Percentiles rank a stretch among this genome's conserved stretches.
These are phyloP conservation scores for Monotropa hypopitys DNA, from an alignment of 179 eudicot genomes.

Conservation along the genomic window DNA sequence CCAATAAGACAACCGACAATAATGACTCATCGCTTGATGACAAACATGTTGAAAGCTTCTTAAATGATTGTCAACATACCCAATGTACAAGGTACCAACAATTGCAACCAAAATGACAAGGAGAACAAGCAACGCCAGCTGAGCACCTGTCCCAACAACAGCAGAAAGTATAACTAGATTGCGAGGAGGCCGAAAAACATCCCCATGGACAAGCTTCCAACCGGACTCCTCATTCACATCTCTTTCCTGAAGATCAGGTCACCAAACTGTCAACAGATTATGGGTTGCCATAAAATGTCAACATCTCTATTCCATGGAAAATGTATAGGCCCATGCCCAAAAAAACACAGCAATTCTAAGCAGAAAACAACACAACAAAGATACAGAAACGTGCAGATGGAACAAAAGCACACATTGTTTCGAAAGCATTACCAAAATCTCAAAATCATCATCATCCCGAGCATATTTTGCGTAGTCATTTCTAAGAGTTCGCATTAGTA, in stretches of 20 bases:
- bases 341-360: neutral
- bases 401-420: neutral
- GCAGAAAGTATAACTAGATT: slow-evolving; percentile 63
- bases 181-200: slow-evolving; percentile 81
- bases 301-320: neutral
- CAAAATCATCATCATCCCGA: slow-evolving; percentile 93
- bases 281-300: neutral
- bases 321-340: neutral
- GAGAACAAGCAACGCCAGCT: slow-evolving; percentile 66
- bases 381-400: neutral
- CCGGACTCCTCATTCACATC: slow-evolving; percentile 93
- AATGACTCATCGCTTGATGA: neutral
- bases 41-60: neutral
- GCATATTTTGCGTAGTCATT: slow-evolving; percentile 98
- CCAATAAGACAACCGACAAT: neutral
- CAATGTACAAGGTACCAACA: slow-evolving; percentile 68
- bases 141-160: slow-evolving; percentile 88
- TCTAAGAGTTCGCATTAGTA: slow-evolving; percentile 88
- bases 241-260: slow-evolving; percentile 46
- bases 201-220: slow-evolving; percentile 97
- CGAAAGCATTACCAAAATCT: slow-evolving; percentile 50
- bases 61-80: slow-evolving; percentile 36
- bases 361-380: neutral
- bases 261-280: slow-evolving; percentile 1
- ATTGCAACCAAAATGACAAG: slow-evolving; percentile 81